Evolutionary conservation across 2,329 filamentous ascomycete species (phyloP).

Genomic region (Purpureocillium takamizusanense): DNA sequence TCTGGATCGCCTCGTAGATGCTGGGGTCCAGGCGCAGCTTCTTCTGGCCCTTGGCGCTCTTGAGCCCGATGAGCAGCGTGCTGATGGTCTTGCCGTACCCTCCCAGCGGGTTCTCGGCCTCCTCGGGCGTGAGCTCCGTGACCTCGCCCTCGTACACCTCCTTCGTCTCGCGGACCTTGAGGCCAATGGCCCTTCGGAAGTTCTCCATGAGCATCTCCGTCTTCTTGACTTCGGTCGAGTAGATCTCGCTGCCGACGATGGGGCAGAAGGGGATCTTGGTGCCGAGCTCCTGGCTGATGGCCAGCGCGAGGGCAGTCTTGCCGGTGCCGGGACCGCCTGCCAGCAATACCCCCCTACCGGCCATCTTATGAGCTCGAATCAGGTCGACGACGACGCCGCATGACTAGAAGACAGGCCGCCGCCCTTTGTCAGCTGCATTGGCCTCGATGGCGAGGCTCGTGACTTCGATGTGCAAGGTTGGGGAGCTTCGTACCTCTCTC

Average conservation of each 20-base stretch:
- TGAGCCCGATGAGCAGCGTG: slow-evolving; percentile 86
- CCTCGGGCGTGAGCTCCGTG: slow-evolving; percentile 92
- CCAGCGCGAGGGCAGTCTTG: slow-evolving; percentile 92
- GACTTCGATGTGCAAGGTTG: no score
- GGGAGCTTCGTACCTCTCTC: slow-evolving; percentile 59
- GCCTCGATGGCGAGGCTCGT: no score
- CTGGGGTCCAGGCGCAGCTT: slow-evolving; percentile 93
- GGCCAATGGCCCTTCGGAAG: slow-evolving; percentile 89
- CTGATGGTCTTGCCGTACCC: slow-evolving; percentile 97
- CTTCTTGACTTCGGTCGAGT: slow-evolving; percentile 98
- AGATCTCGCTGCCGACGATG: slow-evolving; percentile 96
- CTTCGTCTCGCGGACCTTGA: slow-evolving; percentile 96
- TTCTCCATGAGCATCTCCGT: slow-evolving; percentile 99
- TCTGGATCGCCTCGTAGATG: slow-evolving; percentile 98
- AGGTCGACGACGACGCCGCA: slow-evolving; percentile 94
- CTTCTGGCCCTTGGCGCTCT: slow-evolving; percentile 94
- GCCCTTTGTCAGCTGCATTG: no score
- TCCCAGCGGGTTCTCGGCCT: slow-evolving; percentile 93
- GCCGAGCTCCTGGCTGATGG: slow-evolving; percentile 92
- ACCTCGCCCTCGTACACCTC: slow-evolving; percentile 99
- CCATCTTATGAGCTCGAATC: slow-evolving; percentile 95
- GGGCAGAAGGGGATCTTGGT: slow-evolving; percentile 98
- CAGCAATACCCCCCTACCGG: slow-evolving; percentile 83
- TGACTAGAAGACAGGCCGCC: slow-evolving; percentile 43
- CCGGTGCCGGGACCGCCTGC: slow-evolving; percentile 93